Conservation (phyloP, 371 early-diverging fungal genomes). For the Actinomortierella ambigua region DNA sequence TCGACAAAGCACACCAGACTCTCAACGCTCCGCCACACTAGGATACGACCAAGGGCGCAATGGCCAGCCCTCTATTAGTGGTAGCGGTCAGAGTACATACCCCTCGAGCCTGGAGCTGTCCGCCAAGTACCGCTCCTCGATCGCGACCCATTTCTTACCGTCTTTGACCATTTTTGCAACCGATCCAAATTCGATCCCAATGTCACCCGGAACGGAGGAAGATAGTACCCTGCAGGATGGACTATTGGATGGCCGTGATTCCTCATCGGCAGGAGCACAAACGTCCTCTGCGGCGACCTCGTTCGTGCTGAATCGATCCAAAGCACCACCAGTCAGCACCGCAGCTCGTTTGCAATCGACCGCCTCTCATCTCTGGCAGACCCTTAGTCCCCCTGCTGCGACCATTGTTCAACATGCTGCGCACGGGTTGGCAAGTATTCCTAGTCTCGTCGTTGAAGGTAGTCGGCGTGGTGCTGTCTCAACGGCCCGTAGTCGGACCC, state of each 20-base stretch:
- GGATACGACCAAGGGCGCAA: background rate
- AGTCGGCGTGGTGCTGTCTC: conserved; percentile 41
- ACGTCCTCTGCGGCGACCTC: conserved; percentile 4
- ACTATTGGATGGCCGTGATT: conserved; percentile 1
- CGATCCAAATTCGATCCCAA: conserved; percentile 15
- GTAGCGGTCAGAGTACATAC: too few species aligned
- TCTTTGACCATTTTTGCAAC: conserved; percentile 43
- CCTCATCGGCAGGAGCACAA: too few species aligned
- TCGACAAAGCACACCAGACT: conserved; percentile 34
- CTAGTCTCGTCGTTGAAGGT: conserved; percentile 36
- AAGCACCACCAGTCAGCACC: conserved; percentile 44
- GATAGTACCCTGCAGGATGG: conserved; percentile 21
- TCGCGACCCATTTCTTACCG: conserved; percentile 36
- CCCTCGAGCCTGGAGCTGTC: too few species aligned
- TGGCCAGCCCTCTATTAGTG: too few species aligned
- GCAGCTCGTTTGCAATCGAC: conserved; percentile 37
- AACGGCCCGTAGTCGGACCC: conserved; percentile 36
- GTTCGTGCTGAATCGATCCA: conserved; percentile 37
- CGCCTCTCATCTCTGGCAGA: conserved; percentile 40
- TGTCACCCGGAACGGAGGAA: conserved; percentile 20
- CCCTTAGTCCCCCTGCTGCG: conserved; percentile 42
- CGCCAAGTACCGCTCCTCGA: conserved; percentile 16
- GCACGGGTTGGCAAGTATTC: conserved; percentile 38
- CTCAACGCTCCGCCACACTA: conserved; percentile 25
- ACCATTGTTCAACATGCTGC: conserved; percentile 44